Base-by-base conservation (phyloP, 305 asterid genomes). In the Rubia balearica region DNA sequence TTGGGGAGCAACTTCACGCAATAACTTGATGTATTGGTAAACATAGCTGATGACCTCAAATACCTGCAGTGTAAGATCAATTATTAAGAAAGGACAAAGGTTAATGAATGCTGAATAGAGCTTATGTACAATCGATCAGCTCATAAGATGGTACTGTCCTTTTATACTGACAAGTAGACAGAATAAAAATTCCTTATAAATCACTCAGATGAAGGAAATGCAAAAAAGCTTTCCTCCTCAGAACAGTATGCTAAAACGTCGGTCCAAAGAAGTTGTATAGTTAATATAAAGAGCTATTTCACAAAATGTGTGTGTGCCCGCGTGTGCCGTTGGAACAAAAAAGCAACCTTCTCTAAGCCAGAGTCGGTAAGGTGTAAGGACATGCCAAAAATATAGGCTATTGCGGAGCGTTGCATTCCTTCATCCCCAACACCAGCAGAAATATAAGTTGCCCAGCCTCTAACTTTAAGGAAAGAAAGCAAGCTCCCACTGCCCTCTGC, bases 401-500 rank as follows among this genome's bases (percentile, higher is more conserved):
- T 71, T 71, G 96, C 82, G 61, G 97, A 89, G 57, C 95, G 88
- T 68, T 80, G 76, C 93, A 94, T 83, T 73, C 97, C 99, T 69
- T 91, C 97, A 75, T 93, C 97, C 74, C 90, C 87, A 79, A 94
- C 95, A 77, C 99, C 99, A 80, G 99, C 97, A 78, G 96, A 88
- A 75, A 94, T 83, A 49, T 92, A 89, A 74, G 96, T 88, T 71
- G 76, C 87, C 97, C 88, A 91, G 75, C 99, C 96, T 86, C 72
- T 84, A 75, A 89, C 85, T 80, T 94, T 94, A 74, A 94, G 87
- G 87, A 80, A 86, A 81, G 74, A 91, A 81, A 68, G 96, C 86
- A 94, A 83, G 75, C 97, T 89, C 73, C 99, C 97, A 80, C 86
- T 87, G 80, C 99, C 97, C 96, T 94, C 99, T 94, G 96, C 72